These are phyloP conservation scores for Candida golubevii DNA, from an alignment of 805 yeast genomes.

Conservation along the genomic window DNA sequence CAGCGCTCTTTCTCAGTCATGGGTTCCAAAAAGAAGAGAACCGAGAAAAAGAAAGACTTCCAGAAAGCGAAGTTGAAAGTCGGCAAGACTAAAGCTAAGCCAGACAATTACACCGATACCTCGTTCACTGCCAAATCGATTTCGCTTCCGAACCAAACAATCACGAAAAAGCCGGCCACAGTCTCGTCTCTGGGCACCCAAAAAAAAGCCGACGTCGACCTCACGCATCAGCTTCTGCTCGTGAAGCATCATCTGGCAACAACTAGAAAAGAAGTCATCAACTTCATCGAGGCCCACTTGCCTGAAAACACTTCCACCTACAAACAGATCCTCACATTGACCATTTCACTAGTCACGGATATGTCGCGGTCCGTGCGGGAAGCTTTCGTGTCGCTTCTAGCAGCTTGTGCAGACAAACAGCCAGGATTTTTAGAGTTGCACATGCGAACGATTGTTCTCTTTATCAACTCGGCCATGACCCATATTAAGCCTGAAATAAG, in stretches of 20 bases:
- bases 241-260: slow-evolving; percentile 67
- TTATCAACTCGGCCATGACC: slow-evolving; percentile 88
- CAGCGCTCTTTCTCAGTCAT: slow-evolving; percentile 9
- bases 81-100: slow-evolving; percentile 72
- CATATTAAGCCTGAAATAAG: slow-evolving; percentile 78
- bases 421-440: slow-evolving; percentile 58
- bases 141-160: slow-evolving; percentile 43
- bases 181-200: neutral
- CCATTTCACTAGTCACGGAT: slow-evolving; percentile 65
- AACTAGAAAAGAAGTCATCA: slow-evolving; percentile 69
- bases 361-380: slow-evolving; percentile 61
- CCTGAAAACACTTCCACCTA: slow-evolving; percentile 51
- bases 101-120: slow-evolving; percentile 78
- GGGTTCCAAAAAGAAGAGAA: slow-evolving; percentile 53
- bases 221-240: slow-evolving; percentile 60
- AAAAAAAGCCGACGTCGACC: slow-evolving; percentile 38
- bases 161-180: slow-evolving; percentile 18
- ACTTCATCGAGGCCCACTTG: slow-evolving; percentile 46
- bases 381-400: slow-evolving; percentile 46
- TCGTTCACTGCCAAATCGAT: slow-evolving; percentile 70
- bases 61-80: slow-evolving; percentile 76
- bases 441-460: slow-evolving; percentile 58
- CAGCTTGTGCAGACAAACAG: slow-evolving; percentile 45
- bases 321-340: slow-evolving; percentile 53
- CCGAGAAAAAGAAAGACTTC: slow-evolving; percentile 70